These are phyloP conservation scores for Penicillium taxi DNA, from an alignment of 495 filamentous ascomycete genomes.

Conservation along the genomic window DNA sequence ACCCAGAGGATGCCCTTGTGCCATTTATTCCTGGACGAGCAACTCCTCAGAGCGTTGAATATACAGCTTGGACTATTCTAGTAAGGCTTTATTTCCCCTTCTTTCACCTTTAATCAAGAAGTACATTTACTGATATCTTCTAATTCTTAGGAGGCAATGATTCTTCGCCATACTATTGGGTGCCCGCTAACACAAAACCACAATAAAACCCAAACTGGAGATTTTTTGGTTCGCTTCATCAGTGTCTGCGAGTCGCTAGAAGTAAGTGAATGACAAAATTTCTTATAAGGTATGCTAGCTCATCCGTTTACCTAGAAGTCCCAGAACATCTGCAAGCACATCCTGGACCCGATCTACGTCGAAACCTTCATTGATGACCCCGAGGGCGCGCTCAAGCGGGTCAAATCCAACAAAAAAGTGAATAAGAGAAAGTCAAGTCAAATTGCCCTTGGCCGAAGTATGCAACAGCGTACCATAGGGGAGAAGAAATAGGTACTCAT, in stretches of 20 bases:
- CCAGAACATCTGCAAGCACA: constrained; percentile 36
- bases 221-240: not conserved
- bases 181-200: not conserved
- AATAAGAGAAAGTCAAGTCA: constrained; percentile 9
- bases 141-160: not conserved
- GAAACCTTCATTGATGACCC: constrained; percentile 30
- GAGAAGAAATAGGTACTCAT: too few relatives aligned
- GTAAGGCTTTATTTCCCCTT: too few relatives aligned
- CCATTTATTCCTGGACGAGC: too few relatives aligned
- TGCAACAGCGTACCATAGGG: too few relatives aligned
- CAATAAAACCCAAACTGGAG: not conserved
- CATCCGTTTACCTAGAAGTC: constrained; percentile 7
- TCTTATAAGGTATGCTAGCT: too few relatives aligned
- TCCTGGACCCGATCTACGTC: constrained; percentile 25
- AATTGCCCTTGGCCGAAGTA: too few relatives aligned
- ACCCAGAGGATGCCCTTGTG: too few relatives aligned
- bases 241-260: not conserved
- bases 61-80: too few relatives aligned
- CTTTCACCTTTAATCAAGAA: too few relatives aligned
- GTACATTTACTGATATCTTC: too few relatives aligned
- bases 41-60: too few relatives aligned
- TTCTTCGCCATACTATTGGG: not conserved
- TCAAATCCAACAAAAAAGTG: constrained; percentile 17
- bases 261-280: not conserved
- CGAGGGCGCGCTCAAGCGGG: constrained; percentile 11